Evolutionary conservation across 164 flowering plant genomes (phyloP).

Genomic region (Annona squamosa): DNA sequence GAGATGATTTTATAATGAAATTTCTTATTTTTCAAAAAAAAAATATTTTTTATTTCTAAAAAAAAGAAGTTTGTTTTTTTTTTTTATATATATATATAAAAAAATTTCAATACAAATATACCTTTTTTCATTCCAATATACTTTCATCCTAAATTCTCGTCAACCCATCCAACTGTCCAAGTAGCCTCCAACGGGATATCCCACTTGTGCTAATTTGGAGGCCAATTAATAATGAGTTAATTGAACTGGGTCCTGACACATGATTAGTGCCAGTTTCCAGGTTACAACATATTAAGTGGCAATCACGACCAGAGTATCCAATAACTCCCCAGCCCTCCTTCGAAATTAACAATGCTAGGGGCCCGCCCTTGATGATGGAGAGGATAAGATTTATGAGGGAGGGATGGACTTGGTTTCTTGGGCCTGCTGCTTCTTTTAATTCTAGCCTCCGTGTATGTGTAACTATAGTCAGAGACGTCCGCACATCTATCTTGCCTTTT

Average conservation of each 20-base stretch:
- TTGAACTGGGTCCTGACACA: too few relatives aligned
- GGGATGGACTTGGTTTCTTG: constrained; percentile 52
- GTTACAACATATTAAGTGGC: not conserved
- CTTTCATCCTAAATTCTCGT: too few relatives aligned
- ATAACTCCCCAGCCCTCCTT: constrained; percentile 13
- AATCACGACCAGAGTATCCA: not conserved
- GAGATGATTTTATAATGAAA: too few relatives aligned
- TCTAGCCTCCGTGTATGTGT: not conserved
- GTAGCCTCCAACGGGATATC: not conserved
- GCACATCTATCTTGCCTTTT: too few relatives aligned
- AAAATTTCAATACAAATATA: too few relatives aligned
- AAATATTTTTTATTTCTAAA: too few relatives aligned
- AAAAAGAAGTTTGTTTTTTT: too few relatives aligned
- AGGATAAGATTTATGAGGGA: constrained; percentile 47
- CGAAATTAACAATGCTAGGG: constrained; percentile 26
- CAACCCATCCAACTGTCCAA: not conserved
- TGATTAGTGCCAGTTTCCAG: not conserved
- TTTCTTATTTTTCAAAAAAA: too few relatives aligned
- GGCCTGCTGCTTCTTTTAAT: constrained; percentile 45
- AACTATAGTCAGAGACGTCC: too few relatives aligned
- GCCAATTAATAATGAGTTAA: not conserved
- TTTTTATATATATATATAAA: too few relatives aligned
- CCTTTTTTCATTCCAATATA: too few relatives aligned
- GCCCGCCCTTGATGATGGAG: constrained; percentile 34
- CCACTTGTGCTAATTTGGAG: not conserved